Evolutionary conservation across 805 yeast genomes (phyloP).

Genomic region (Kluyveromyces nonfermentans): DNA sequence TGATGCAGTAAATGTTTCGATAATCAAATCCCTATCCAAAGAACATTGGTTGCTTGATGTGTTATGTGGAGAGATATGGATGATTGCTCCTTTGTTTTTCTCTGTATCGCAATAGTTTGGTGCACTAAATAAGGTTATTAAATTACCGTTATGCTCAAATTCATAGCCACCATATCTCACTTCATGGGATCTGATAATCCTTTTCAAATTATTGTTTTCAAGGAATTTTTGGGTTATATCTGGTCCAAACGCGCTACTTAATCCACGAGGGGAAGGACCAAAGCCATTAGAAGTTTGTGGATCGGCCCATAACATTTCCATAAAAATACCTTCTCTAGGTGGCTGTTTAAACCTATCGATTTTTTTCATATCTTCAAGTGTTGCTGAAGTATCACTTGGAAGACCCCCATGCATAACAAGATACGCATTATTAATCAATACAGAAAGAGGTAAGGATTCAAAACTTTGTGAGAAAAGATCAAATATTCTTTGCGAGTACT

Average conservation of each 20-base stretch:
- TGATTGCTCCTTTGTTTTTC: conserved; percentile 85
- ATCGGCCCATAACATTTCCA: conserved; percentile 97
- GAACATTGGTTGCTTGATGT: conserved; percentile 28
- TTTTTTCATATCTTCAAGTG: conserved; percentile 62
- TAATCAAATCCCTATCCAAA: conserved; percentile 37
- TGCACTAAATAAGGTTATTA: conserved; percentile 94
- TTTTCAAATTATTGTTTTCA: conserved; percentile 57
- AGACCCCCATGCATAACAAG: conserved; percentile 94
- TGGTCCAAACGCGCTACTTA: conserved; percentile 95
- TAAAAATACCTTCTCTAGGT: conserved; percentile 82
- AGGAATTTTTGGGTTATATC: conserved; percentile 81
- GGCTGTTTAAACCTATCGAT: conserved; percentile 78
- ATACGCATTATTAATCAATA: conserved; percentile 68
- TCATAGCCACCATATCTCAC: conserved; percentile 89
- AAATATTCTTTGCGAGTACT: conserved; percentile 73
- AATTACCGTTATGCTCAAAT: conserved; percentile 73
- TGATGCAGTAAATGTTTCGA: conserved; percentile 65
- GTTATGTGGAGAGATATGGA: conserved; percentile 47
- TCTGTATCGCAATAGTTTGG: conserved; percentile 95
- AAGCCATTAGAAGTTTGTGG: conserved; percentile 77
- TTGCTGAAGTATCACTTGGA: conserved; percentile 66
- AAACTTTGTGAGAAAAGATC: conserved; percentile 80
- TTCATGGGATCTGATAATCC: conserved; percentile 89
- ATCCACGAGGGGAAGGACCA: conserved; percentile 85
- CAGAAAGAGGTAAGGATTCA: conserved; percentile 76